Evolutionary conservation across 208 protist genomes (phyloP).

Genomic region (Acanthamoeba culbertsoni): DNA sequence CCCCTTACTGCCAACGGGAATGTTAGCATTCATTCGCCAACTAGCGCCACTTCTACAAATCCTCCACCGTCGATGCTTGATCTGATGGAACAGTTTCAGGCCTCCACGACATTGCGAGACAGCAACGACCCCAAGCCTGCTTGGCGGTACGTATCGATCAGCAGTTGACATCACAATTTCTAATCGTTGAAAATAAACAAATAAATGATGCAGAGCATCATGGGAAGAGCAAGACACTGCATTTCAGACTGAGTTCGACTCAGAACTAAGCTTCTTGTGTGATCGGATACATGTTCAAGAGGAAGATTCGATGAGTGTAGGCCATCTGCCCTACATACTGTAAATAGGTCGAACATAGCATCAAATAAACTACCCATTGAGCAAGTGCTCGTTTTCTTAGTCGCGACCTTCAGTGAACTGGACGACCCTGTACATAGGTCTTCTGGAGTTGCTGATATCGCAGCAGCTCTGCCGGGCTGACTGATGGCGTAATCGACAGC

Average conservation of each 20-base stretch:
- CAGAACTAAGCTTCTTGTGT: slow-evolving; percentile 4
- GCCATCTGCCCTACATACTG: slow-evolving; percentile 7
- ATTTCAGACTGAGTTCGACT: slow-evolving; percentile 30
- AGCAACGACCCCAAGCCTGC: neutral
- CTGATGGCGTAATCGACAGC: slow-evolving; percentile 70
- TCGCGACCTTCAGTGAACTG: neutral
- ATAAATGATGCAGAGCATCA: neutral
- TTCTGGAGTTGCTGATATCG: slow-evolving; percentile 20
- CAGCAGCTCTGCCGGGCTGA: slow-evolving; percentile 45
- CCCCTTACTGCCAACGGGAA: neutral
- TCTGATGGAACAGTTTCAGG: neutral
- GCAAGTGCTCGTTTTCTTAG: neutral
- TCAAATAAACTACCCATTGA: neutral
- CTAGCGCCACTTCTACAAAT: neutral
- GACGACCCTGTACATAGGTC: neutral
- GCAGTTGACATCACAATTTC: neutral
- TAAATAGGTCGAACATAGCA: too few relatives aligned
- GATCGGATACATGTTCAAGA: slow-evolving; percentile 4
- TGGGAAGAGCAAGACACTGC: slow-evolving; percentile 23
- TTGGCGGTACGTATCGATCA: neutral
- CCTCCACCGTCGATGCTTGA: slow-evolving; percentile 11
- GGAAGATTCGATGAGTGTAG: neutral
- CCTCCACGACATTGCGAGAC: neutral
- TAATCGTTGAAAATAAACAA: neutral
- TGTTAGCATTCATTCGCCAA: neutral